Evolutionary conservation across 2,329 filamentous ascomycete species (phyloP).

Genomic region (Paraphoma chrysanthemicola): DNA sequence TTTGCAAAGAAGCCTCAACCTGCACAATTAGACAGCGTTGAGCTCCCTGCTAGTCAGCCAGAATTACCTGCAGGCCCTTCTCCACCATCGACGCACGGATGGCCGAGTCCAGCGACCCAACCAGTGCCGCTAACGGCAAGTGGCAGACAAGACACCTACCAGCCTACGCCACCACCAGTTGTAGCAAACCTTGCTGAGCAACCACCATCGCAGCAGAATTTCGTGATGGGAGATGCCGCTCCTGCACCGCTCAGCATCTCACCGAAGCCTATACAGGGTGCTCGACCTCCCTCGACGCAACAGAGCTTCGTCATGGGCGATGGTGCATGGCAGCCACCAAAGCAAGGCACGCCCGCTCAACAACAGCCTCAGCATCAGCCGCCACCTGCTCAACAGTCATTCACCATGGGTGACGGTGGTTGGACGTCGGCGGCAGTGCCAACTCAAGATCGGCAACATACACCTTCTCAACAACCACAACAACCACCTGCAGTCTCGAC

Average conservation of each 20-base stretch:
- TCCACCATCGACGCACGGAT: conserved; percentile 34
- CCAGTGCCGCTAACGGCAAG: conserved; percentile 16
- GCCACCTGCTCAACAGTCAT: conserved; percentile 18
- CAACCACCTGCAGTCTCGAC: conserved; percentile 15
- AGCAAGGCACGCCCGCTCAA: conserved; percentile 22
- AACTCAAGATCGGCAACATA: conserved; percentile 12
- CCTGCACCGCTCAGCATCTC: conserved; percentile 23
- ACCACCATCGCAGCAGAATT: conserved; percentile 24
- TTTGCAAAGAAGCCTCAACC: conserved; percentile 36
- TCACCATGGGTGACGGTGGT: conserved; percentile 21
- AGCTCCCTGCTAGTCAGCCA: conserved; percentile 29
- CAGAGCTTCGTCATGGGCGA: conserved; percentile 33
- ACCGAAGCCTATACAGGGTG: conserved; percentile 20
- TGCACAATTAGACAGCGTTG: conserved; percentile 33
- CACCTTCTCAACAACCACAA: conserved; percentile 16
- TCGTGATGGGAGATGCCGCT: conserved; percentile 28
- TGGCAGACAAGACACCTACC: conserved; percentile 30
- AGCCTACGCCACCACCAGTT: conserved; percentile 41
- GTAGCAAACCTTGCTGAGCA: conserved; percentile 22
- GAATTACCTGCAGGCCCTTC: conserved; percentile 22
- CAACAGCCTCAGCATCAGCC: conserved; percentile 21
- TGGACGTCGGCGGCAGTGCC: conserved; percentile 15
- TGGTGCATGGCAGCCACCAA: conserved; percentile 23
- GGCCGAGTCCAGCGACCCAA: conserved; percentile 40
- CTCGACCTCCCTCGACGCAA: conserved; percentile 18